Evolutionary conservation across 1,284 basidiomycete genomes (phyloP).

Genomic region (Malassezia obtusa): DNA sequence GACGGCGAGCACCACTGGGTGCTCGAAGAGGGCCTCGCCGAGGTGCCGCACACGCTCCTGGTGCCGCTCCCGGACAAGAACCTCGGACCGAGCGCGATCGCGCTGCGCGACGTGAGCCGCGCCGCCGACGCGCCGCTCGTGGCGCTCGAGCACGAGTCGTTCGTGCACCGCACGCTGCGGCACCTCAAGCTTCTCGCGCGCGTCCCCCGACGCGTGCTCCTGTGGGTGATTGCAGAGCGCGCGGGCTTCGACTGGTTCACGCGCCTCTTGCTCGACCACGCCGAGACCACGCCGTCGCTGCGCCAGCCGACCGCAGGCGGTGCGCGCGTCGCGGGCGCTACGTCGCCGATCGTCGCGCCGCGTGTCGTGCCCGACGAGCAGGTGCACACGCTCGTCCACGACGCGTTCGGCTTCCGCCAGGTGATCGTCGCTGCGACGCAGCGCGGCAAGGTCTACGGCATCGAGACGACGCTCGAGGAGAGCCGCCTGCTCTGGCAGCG

Average conservation of each 20-base stretch:
- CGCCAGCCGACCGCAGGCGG: conserved; percentile 8
- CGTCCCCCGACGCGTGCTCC: not conserved
- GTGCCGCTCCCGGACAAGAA: conserved; percentile 68
- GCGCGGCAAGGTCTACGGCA: conserved; percentile 67
- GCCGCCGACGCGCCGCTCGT: not conserved
- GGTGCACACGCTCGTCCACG: conserved; percentile 46
- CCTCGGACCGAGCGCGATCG: conserved; percentile 33
- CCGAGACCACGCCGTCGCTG: not conserved
- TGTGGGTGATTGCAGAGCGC: not conserved
- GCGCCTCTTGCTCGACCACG: not conserved
- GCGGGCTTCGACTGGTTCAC: not conserved
- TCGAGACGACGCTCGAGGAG: conserved; percentile 64
- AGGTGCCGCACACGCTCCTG: conserved; percentile 55
- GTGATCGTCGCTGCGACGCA: conserved; percentile 65
- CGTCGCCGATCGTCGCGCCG: conserved; percentile 19
- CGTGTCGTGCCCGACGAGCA: conserved; percentile 24
- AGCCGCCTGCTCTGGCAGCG: conserved; percentile 38
- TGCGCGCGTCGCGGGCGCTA: not conserved
- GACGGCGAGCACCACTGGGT: conserved; percentile 62
- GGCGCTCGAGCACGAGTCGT: conserved; percentile 33
- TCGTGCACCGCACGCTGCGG: conserved; percentile 49
- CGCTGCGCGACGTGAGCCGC: conserved; percentile 51
- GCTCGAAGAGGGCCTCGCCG: conserved; percentile 69
- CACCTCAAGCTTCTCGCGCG: conserved; percentile 20
- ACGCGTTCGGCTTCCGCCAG: conserved; percentile 79